These are phyloP conservation scores for Cardiosporidium cionae DNA, from an alignment of 169 alveolate genomes.

Conservation along the genomic window DNA sequence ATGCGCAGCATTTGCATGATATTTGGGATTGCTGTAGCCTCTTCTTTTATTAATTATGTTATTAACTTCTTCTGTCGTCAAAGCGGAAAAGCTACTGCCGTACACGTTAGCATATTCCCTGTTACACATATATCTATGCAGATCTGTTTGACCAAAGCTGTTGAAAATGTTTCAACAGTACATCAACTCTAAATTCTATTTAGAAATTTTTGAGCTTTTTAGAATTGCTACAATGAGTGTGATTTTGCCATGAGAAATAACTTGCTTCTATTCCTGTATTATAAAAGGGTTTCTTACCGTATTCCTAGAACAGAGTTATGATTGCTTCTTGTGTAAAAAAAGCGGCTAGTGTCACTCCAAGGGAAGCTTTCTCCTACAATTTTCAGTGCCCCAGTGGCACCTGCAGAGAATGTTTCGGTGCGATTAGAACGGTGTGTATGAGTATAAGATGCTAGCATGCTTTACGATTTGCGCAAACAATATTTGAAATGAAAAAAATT, in stretches of 20 bases:
- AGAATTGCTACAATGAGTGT: neutral
- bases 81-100: neutral
- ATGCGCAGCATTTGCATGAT: neutral
- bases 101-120: constrained; percentile 14
- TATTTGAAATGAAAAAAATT: no score
- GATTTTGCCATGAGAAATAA: neutral
- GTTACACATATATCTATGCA: constrained; percentile 5
- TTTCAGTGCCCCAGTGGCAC: constrained; percentile 47
- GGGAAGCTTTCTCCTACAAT: constrained; percentile 46
- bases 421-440: no score
- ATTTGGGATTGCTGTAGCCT: neutral
- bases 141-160: neutral
- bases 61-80: neutral
- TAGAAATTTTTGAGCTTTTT: neutral
- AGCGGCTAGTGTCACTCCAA: constrained; percentile 8
- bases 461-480: no score
- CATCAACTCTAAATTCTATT: constrained; percentile 4
- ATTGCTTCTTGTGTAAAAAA: constrained; percentile 29
- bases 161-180: constrained; percentile 17
- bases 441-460: no score
- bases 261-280: neutral
- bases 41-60: neutral
- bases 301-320: constrained; percentile 50
- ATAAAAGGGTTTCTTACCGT: constrained; percentile 16
- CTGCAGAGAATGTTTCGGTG: no score